Conservation (phyloP, 2,329 filamentous ascomycete species). For the Cercospora sp. region DNA sequence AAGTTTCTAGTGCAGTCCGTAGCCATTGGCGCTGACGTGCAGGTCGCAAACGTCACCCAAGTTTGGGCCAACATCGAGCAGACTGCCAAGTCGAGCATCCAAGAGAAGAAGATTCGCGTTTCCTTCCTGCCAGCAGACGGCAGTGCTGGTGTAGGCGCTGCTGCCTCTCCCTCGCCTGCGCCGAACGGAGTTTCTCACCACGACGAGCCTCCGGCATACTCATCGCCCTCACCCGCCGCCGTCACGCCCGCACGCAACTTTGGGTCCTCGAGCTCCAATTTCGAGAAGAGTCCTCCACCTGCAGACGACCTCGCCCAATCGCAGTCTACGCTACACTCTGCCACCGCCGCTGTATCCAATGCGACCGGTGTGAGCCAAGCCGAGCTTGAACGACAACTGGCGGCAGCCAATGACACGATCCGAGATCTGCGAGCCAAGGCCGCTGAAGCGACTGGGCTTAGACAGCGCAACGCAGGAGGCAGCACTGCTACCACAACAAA, state of each 20-base stretch:
- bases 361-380: constrained; percentile 54
- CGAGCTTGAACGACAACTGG: constrained; percentile 71
- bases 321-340: constrained; percentile 41
- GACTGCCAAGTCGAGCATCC: constrained; percentile 71
- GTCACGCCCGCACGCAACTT: constrained; percentile 47
- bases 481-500: constrained; percentile 24
- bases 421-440: constrained; percentile 63
- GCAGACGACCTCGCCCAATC: constrained; percentile 32
- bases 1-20: constrained; percentile 97
- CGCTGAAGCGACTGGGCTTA: constrained; percentile 62
- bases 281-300: constrained; percentile 42
- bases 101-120: constrained; percentile 95
- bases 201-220: constrained; percentile 54
- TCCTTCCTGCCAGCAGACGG: constrained; percentile 71
- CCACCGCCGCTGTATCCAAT: constrained; percentile 48
- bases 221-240: constrained; percentile 55
- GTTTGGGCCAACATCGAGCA: constrained; percentile 78
- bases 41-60: constrained; percentile 74
- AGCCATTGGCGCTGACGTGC: constrained; percentile 76
- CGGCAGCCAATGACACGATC: constrained; percentile 73
- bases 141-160: constrained; percentile 26
- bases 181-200: constrained; percentile 35
- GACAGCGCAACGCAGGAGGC: constrained; percentile 67
- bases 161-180: constrained; percentile 17
- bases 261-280: constrained; percentile 17